Conservation (phyloP, 371 early-diverging fungal genomes). For the Chytridium lagenaria region DNA sequence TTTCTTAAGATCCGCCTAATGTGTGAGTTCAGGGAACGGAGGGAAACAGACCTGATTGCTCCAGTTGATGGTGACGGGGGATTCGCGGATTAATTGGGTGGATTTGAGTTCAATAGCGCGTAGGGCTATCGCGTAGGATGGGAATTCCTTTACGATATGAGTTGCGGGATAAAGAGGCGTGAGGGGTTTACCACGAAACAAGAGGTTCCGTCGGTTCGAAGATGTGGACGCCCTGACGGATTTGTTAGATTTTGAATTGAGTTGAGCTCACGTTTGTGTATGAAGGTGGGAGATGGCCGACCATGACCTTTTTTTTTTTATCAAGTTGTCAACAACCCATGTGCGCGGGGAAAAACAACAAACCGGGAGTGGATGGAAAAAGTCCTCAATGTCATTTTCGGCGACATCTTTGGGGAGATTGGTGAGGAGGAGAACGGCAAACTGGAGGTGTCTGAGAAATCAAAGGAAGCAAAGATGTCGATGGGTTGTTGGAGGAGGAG, state of each 20-base stretch:
- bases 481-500: background rate
- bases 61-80: background rate
- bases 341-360: background rate
- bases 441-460: background rate
- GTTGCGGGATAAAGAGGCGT: too few relatives aligned
- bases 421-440: background rate
- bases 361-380: background rate
- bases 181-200: too few relatives aligned
- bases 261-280: background rate
- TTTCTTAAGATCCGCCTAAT: background rate
- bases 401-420: background rate
- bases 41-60: background rate
- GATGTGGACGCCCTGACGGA: background rate
- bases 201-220: background rate
- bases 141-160: background rate
- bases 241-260: background rate
- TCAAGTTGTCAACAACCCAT: conserved; percentile 1
- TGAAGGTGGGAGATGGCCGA: background rate
- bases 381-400: conserved; percentile 10
- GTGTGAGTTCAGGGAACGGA: background rate
- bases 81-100: background rate
- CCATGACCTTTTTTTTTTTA: background rate
- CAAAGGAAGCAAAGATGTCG: background rate
- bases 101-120: background rate
- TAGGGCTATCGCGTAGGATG: background rate